Base-by-base conservation (phyloP, 495 filamentous ascomycete species). In the Penicillium bovifimosum region DNA sequence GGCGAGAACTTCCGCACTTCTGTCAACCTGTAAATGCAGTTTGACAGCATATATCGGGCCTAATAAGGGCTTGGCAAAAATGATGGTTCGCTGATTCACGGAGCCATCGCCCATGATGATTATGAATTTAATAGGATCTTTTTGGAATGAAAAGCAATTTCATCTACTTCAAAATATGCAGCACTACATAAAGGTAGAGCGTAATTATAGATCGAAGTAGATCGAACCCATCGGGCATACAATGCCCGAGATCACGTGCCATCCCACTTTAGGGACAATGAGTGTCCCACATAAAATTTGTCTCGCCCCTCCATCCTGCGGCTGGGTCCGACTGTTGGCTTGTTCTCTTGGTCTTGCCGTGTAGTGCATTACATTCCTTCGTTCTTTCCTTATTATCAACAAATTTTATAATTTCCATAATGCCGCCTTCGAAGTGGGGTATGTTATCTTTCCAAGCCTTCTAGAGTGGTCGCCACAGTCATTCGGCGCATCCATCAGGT, bases 1-100 rank as follows among this genome's bases (percentile, higher is more conserved):
- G 95, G 95, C 58, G 73, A 78, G 54, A 90, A 90, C 54, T 99
- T 96, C 89, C 85, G 91, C 73, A 88, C 74, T 60, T 78, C 91
- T 50, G 86, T 96, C 65, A 88, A 88, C 76, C 70, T 96, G 72
- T 96, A 89, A 85, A 73, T 66, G 64, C 58, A 58, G 60, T 47
- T 32, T 20, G 43, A 53, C 43, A 54, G 52, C 39, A 49, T 31
- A 40, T 32, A 18, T 29, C 41, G 38, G n/a, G 27, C 43, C 36
- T 43, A 13, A 41, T 29, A 5, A 35, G 34, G 34, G 34, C 27
- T 28, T 34, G 41, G 16, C 36, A 60, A 59, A 59, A 54, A 50
- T n/a, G 55, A 61, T 61, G 59, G 55, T 54, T 26, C 41, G 55
- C 50, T 54, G 43, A 26, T 49, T 28, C 24, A 16, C 36, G 32